Evolutionary conservation across 441 rosid genomes (phyloP).

Genomic region (Populus tomentosa): DNA sequence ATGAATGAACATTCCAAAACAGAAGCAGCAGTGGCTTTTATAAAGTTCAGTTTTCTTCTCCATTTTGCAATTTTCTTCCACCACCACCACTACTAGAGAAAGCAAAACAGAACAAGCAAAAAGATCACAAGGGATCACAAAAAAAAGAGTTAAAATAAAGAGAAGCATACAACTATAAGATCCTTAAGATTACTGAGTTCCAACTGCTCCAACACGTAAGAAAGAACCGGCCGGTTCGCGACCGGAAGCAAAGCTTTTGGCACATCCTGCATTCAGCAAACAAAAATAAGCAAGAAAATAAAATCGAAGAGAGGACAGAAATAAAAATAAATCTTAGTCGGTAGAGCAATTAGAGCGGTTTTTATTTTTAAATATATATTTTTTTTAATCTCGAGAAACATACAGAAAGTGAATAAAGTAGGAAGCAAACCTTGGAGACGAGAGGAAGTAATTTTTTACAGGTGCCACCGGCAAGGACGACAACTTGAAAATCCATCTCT

Average conservation of each 20-base stretch:
- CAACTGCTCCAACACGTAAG: constrained; percentile 75
- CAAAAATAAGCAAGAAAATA: not conserved
- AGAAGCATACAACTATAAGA: constrained; percentile 66
- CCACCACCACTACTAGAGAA: not conserved
- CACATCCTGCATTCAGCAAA: constrained; percentile 54
- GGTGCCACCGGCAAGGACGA: constrained; percentile 80
- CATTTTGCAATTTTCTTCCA: not conserved
- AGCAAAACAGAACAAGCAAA: not conserved
- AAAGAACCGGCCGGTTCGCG: constrained; percentile 80
- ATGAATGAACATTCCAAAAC: not conserved
- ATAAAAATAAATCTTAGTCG: not conserved
- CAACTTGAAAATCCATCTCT: constrained; percentile 86
- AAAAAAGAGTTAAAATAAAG: not conserved
- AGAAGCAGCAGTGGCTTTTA: not conserved
- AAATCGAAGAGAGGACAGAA: not conserved
- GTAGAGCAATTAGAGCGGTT: not conserved
- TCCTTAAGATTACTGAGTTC: constrained; percentile 80
- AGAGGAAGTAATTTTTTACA: constrained; percentile 68
- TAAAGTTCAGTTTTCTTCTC: not conserved
- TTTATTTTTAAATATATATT: not conserved
- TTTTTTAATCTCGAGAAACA: not conserved
- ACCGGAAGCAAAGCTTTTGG: constrained; percentile 90
- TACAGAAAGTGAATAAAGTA: not conserved
- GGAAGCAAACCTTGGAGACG: constrained; percentile 36
- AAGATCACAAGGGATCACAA: not conserved